Evolutionary conservation across 2,329 filamentous ascomycete genomes (phyloP).

Genomic region (Cladophialophora exuberans): DNA sequence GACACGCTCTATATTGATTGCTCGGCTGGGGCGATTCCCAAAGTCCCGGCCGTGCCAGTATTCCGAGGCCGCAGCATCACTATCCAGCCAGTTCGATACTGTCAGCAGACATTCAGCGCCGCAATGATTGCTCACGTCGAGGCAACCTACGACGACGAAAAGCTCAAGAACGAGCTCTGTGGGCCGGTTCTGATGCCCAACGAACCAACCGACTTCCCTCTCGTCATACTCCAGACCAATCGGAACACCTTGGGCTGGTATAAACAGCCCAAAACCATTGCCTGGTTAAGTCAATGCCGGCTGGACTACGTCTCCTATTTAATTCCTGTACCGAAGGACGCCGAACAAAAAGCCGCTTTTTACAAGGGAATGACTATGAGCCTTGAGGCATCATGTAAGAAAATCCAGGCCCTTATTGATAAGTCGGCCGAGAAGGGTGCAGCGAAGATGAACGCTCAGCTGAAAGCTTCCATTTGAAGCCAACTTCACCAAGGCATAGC

Average conservation of each 20-base stretch:
- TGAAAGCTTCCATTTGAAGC: neutral
- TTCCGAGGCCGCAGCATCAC: slow-evolving; percentile 6
- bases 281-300: slow-evolving; percentile 1
- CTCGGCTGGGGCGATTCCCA: slow-evolving; percentile 5
- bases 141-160: slow-evolving; percentile 13
- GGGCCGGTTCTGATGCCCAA: slow-evolving; percentile 8
- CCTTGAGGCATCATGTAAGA: slow-evolving; percentile 7
- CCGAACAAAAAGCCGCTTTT: neutral
- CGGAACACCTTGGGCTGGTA: slow-evolving; percentile 8
- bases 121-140: slow-evolving; percentile 15
- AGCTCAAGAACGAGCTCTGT: slow-evolving; percentile 16
- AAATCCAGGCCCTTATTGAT: slow-evolving; percentile 9
- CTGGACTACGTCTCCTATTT: neutral
- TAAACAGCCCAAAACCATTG: slow-evolving; percentile 8
- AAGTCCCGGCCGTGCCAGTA: slow-evolving; percentile 1
- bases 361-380: neutral
- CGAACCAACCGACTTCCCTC: neutral
- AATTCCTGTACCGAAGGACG: neutral
- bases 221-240: slow-evolving; percentile 10
- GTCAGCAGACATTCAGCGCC: slow-evolving; percentile 16
- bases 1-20: slow-evolving; percentile 17
- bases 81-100: slow-evolving; percentile 12
- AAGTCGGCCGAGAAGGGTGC: neutral
- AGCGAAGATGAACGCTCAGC: slow-evolving; percentile 1
- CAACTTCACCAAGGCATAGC: neutral